Percentiles rank a stretch among this genome's conserved stretches.
Conservation (phyloP, 2,329 filamentous ascomycete species). For the Ascochyta pisi region DNA sequence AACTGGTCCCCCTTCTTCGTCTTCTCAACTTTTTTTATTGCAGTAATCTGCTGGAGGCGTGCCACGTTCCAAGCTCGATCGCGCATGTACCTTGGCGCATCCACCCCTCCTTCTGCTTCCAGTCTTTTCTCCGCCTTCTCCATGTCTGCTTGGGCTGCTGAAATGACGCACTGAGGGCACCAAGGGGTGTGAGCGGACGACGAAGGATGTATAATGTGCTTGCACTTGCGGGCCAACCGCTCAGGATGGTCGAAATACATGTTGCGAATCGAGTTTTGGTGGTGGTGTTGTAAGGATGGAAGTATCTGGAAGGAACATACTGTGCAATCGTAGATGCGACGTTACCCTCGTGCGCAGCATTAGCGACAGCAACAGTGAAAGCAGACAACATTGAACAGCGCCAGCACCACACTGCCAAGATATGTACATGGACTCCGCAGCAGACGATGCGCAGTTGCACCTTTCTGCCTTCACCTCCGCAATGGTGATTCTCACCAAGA, state of each 20-base stretch:
- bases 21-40: constrained; percentile 20
- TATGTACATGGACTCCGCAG: neutral
- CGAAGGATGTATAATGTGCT: constrained; percentile 33
- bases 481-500: neutral
- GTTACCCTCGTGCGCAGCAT: neutral
- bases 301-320: neutral
- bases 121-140: constrained; percentile 22
- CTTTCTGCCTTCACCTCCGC: constrained; percentile 21
- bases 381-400: neutral
- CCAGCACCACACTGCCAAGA: neutral
- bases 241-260: constrained; percentile 19
- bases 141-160: constrained; percentile 21
- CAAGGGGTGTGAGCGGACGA: constrained; percentile 23
- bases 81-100: constrained; percentile 18
- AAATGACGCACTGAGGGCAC: constrained; percentile 28
- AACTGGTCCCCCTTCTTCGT: constrained; percentile 23
- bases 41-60: constrained; percentile 24
- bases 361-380: constrained; percentile 2
- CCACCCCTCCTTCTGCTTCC: constrained; percentile 22
- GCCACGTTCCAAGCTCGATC: constrained; percentile 30
- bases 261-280: constrained; percentile 1
- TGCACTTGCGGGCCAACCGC: constrained; percentile 28
- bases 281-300: neutral
- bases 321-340: neutral
- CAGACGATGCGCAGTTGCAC: neutral